Percentiles rank a stretch among this genome's conserved stretches.
Evolutionary conservation across 2,329 filamentous ascomycete genomes (phyloP).

Genomic region (Paraphoma sp.): DNA sequence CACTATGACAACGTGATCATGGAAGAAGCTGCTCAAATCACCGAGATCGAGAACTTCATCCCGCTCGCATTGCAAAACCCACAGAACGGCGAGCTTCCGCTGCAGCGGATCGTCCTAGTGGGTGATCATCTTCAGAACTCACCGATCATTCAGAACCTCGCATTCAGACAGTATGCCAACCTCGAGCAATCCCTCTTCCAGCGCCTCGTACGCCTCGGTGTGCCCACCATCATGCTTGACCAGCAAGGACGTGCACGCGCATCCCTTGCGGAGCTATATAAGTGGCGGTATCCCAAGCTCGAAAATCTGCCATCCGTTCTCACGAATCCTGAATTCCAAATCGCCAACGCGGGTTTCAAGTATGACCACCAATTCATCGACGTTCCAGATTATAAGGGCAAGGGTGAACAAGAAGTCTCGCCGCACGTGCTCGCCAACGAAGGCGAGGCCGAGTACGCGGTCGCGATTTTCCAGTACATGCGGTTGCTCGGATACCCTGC

Average conservation of each 20-base stretch:
- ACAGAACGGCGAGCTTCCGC: slow-evolving; percentile 71
- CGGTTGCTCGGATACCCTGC: slow-evolving; percentile 91
- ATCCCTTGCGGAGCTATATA: slow-evolving; percentile 86
- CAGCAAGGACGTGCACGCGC: slow-evolving; percentile 91
- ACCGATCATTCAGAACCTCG: slow-evolving; percentile 91
- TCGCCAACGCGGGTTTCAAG: slow-evolving; percentile 88
- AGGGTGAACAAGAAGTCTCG: slow-evolving; percentile 85
- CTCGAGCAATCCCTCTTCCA: slow-evolving; percentile 96
- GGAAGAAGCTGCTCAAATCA: slow-evolving; percentile 98
- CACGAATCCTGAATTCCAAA: slow-evolving; percentile 71
- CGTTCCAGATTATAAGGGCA: slow-evolving; percentile 89
- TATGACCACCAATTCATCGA: slow-evolving; percentile 98
- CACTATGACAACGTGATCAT: slow-evolving; percentile 98
- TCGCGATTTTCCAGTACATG: slow-evolving; percentile 97
- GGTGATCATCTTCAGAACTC: slow-evolving; percentile 98
- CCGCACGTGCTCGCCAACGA: slow-evolving; percentile 97
- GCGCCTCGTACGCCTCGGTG: slow-evolving; percentile 85
- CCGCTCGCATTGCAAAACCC: slow-evolving; percentile 90
- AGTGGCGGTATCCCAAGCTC: slow-evolving; percentile 87
- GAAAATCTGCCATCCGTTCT: slow-evolving; percentile 80
- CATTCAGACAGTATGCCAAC: slow-evolving; percentile 93
- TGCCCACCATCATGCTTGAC: slow-evolving; percentile 89
- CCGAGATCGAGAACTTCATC: slow-evolving; percentile 96
- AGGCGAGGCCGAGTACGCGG: slow-evolving; percentile 95
- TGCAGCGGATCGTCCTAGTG: slow-evolving; percentile 89